Evolutionary conservation across 805 yeast genomes (phyloP), one percentile per base, ranked within the genome.

Genomic region (Myxozyma lipomycoides): DNA sequence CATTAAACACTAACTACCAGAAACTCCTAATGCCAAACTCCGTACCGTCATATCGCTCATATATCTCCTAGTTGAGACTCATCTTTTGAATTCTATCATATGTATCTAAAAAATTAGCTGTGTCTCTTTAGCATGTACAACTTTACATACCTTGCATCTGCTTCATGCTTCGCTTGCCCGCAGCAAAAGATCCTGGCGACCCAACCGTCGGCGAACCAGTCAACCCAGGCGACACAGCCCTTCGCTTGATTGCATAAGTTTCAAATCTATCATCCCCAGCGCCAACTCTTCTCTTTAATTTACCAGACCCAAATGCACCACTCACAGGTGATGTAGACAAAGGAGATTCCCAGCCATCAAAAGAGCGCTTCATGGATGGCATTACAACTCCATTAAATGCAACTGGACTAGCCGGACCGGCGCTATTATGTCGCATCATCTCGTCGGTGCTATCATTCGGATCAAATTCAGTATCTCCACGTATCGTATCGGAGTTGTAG

Each of bases 11-110:
- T n/a, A n/a, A n/a, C n/a, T n/a, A n/a, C n/a, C n/a, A n/a, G n/a
- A n/a, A n/a, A n/a, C n/a, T n/a, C n/a, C n/a, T n/a, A n/a, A n/a
- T n/a, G n/a, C n/a, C n/a, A n/a, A n/a, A n/a, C n/a, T n/a, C n/a
- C n/a, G n/a, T n/a, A n/a, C n/a, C n/a, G n/a, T n/a, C n/a, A n/a
- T n/a, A n/a, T n/a, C n/a, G n/a, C n/a, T n/a, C n/a, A n/a, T n/a
- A n/a, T 28, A 28, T 28, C 32, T 12, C 32, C 32, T 28, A 7
- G 7, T 47, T 48, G n/a, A 49, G 22, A 43, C 45, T 49, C 59
- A 55, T 55, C 36, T 44, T 43, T 26, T 55, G 56, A 34, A 55
- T 55, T 12, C 59, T 43, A 37, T 55, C 59, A 24, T 55, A 55
- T 10, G 59, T 46, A n/a, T 44, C 38, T 28, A 10, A 9, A 6